Conservation (phyloP, 352 stramenopile species). For the Pythium rhizo-oryzae region DNA sequence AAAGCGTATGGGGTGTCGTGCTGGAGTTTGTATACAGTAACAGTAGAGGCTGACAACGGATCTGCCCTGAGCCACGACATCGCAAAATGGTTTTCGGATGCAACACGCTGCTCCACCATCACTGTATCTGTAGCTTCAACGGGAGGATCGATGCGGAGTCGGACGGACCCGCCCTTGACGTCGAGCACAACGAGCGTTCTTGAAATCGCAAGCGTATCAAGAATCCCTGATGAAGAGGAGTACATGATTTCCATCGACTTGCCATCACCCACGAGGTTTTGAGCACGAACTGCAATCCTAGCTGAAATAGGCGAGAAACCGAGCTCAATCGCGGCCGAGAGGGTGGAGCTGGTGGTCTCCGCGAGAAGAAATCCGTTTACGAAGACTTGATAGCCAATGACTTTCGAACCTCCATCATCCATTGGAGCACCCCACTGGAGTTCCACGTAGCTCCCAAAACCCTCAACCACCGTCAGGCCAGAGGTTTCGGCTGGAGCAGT, state of each 20-base stretch:
- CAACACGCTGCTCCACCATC: constrained; percentile 39
- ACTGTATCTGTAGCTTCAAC: background rate
- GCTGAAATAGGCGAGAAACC: background rate
- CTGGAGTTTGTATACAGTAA: constrained; percentile 49
- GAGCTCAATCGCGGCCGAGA: constrained; percentile 31
- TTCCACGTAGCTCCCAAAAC: constrained; percentile 34
- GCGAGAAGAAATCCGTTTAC: constrained; percentile 42
- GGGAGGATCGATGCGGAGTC: constrained; percentile 10
- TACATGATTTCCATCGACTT: constrained; percentile 25
- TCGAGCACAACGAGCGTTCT: constrained; percentile 4
- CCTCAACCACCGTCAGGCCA: constrained; percentile 36
- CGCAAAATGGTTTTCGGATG: constrained; percentile 26
- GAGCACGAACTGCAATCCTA: constrained; percentile 41
- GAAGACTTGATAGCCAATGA: constrained; percentile 48
- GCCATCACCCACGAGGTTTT: constrained; percentile 43
- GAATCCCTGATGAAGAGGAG: background rate
- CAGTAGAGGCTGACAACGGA: background rate
- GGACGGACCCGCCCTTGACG: constrained; percentile 21
- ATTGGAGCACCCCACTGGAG: constrained; percentile 46
- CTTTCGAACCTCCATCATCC: constrained; percentile 44
- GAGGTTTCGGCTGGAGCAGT: constrained; percentile 42
- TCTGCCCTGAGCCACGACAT: constrained; percentile 26
- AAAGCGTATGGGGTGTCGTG: constrained; percentile 59
- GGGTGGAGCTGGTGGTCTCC: constrained; percentile 27
- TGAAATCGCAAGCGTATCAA: background rate